phyloP scores from a whole-genome alignment of 108 stramenopile genomes.

The Nannochloropsis salina region DNA sequence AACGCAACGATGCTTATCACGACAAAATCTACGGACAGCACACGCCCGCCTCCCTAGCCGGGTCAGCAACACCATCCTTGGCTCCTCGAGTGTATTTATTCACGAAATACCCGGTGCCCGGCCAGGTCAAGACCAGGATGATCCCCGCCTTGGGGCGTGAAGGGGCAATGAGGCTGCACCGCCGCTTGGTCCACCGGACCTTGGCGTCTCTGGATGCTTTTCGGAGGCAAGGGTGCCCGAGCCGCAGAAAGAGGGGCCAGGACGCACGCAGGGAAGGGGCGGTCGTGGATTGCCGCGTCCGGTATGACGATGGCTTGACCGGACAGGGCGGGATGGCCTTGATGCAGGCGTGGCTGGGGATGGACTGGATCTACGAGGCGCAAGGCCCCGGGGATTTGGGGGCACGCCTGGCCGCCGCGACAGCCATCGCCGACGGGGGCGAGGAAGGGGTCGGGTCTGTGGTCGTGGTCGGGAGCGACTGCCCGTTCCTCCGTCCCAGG shows the following conservation, averaged over 20 bases:
- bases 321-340: not conserved
- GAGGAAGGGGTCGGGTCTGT: not conserved
- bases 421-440: not conserved
- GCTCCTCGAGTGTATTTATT: not conserved
- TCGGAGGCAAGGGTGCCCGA: not conserved
- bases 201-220: not conserved
- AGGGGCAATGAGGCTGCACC: slow-evolving; percentile 1
- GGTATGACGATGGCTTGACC: not conserved
- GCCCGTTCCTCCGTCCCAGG: not conserved
- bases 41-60: not conserved
- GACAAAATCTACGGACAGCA: not conserved
- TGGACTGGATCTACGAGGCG: not conserved
- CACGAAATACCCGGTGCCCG: slow-evolving; percentile 5
- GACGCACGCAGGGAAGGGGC: too few relatives aligned
- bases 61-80: not conserved
- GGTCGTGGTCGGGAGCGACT: not conserved
- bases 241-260: not conserved
- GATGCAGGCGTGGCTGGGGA: not conserved
- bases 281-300: not conserved
- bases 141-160: slow-evolving; percentile 11
- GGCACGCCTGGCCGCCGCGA: not conserved
- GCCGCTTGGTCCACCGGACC: not conserved
- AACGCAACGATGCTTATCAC: not conserved
- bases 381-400: not conserved
- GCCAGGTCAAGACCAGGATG: slow-evolving; percentile 2